Conservation (phyloP, 1,139 yeast species). For the Yueomyces sp. region DNA sequence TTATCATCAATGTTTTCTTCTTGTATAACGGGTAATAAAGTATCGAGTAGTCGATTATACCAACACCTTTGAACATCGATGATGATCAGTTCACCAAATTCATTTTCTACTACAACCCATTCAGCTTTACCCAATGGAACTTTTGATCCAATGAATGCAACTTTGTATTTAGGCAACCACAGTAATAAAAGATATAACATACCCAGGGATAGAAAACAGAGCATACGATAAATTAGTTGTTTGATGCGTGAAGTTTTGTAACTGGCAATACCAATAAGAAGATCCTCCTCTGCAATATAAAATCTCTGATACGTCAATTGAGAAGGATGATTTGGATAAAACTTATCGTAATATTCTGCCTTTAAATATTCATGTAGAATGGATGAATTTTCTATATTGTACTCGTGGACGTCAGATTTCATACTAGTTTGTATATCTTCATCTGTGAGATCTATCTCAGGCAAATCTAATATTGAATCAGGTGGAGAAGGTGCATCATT, state of each 20-base stretch:
- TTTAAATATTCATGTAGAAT: slow-evolving; percentile 19
- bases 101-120: slow-evolving; percentile 91
- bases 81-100: slow-evolving; percentile 71
- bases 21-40: slow-evolving; percentile 35
- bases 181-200: slow-evolving; percentile 58
- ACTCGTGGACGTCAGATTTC: slow-evolving; percentile 17
- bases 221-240: slow-evolving; percentile 34
- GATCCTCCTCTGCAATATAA: slow-evolving; percentile 89
- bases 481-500: slow-evolving; percentile 11
- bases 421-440: slow-evolving; percentile 3
- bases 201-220: slow-evolving; percentile 56
- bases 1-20: slow-evolving; percentile 6
- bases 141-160: slow-evolving; percentile 52
- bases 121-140: slow-evolving; percentile 71
- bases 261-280: slow-evolving; percentile 90
- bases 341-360: slow-evolving; percentile 29
- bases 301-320: slow-evolving; percentile 55
- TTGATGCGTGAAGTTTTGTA: slow-evolving; percentile 45
- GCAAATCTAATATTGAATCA: slow-evolving; percentile 6
- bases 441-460: slow-evolving; percentile 6
- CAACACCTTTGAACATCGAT: slow-evolving; percentile 42
- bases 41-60: slow-evolving; percentile 61
- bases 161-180: slow-evolving; percentile 75
- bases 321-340: slow-evolving; percentile 33
- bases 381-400: slow-evolving; percentile 12